Conservation (phyloP, 2,329 filamentous ascomycete species). For the Colletotrichum cuscutae region DNA sequence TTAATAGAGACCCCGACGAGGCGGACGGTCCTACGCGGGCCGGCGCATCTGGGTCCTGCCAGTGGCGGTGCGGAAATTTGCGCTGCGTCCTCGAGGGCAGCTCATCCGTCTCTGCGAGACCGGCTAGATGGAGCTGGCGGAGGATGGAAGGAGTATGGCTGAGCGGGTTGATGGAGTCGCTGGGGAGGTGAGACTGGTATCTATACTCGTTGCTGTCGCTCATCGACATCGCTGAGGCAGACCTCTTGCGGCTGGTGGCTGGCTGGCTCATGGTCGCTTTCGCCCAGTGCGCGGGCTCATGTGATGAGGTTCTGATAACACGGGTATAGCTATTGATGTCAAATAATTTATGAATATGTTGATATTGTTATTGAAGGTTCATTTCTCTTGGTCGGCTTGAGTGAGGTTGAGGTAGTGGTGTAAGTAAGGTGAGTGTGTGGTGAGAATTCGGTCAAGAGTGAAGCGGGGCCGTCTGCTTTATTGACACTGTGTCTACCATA, state of each 20-base stretch:
- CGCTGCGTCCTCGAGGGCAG: constrained; percentile 49
- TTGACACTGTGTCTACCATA: not conserved
- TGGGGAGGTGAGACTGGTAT: constrained; percentile 40
- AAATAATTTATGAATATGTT: no score
- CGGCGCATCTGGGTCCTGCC: constrained; percentile 16
- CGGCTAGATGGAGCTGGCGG: constrained; percentile 64
- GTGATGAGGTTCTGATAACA: not conserved
- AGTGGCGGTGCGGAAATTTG: constrained; percentile 62
- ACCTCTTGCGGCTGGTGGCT: constrained; percentile 45
- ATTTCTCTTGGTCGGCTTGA: not conserved
- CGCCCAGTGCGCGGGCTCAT: not conserved
- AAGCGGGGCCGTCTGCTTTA: not conserved
- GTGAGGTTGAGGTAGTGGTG: not conserved
- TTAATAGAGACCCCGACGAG: not conserved
- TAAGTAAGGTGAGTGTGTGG: not conserved
- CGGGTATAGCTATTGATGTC: no score
- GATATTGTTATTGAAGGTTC: not conserved
- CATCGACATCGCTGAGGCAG: constrained; percentile 37
- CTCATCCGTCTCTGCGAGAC: constrained; percentile 59
- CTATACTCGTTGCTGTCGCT: not conserved
- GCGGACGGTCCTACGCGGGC: not conserved
- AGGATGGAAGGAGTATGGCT: constrained; percentile 64
- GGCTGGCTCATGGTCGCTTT: constrained; percentile 10
- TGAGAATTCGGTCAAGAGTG: not conserved
- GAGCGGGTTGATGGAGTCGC: constrained; percentile 61